phyloP scores from a whole-genome alignment of 352 stramenopile genomes.

The Globisporangium camurandrum region DNA sequence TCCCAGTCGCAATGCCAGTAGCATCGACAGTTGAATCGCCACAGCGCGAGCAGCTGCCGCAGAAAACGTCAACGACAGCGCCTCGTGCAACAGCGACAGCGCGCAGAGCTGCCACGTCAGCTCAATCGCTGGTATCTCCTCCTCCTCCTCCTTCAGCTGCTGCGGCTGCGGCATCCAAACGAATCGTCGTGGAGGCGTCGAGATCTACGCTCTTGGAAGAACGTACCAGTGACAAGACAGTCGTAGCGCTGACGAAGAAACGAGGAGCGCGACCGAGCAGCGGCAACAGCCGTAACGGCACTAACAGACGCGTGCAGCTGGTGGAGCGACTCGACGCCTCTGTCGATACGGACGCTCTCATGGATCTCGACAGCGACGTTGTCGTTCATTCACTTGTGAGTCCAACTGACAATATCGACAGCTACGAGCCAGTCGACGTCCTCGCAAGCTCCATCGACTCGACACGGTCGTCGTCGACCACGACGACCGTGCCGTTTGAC shows the following conservation, averaged over 20 bases:
- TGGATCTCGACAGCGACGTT: background rate
- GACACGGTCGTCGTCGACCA: conserved; percentile 6
- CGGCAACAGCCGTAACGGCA: background rate
- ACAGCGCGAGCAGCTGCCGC: no score
- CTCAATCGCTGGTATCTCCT: no score
- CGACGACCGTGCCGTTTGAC: conserved; percentile 11
- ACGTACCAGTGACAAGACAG: background rate
- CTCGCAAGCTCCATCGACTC: conserved; percentile 9
- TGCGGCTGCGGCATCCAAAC: background rate
- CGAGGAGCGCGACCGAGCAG: background rate
- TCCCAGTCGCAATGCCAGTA: no score
- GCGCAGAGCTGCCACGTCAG: background rate
- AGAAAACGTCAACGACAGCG: no score
- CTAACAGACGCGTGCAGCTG: background rate
- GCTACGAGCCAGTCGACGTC: background rate
- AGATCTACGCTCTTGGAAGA: no score
- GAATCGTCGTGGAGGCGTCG: no score
- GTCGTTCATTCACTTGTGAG: background rate
- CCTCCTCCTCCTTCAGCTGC: no score
- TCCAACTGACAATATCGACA: background rate
- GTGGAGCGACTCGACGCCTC: background rate
- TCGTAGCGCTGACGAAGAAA: background rate
- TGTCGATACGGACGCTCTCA: no score
- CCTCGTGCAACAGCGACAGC: background rate
- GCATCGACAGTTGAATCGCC: no score